Evolutionary conservation across 2,329 filamentous ascomycete species (phyloP).

Genomic region (Reticulascus tulasneorum): DNA sequence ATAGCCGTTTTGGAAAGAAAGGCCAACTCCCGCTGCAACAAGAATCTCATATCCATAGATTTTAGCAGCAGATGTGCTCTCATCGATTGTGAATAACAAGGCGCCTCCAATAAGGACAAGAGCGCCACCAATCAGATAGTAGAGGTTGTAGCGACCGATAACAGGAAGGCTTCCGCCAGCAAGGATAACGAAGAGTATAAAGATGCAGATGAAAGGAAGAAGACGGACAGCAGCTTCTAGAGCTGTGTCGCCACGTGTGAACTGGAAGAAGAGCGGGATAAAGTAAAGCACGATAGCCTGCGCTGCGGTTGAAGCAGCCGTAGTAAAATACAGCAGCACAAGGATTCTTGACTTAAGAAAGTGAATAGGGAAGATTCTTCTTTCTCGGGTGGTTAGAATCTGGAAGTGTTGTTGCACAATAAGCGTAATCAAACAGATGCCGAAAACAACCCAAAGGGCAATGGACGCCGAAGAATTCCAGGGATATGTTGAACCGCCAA

Average conservation of each 20-base stretch:
- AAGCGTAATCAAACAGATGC: conserved; percentile 36
- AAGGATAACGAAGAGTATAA: conserved; percentile 30
- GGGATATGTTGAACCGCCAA: conserved; percentile 41
- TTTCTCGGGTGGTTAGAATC: not conserved
- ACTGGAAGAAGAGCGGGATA: conserved; percentile 52
- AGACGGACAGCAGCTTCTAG: conserved; percentile 37
- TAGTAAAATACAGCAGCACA: too few relatives aligned
- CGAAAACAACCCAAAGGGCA: conserved; percentile 38
- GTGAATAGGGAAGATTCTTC: too few relatives aligned
- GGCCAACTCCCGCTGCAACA: conserved; percentile 33
- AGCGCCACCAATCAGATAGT: conserved; percentile 24
- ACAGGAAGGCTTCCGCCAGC: conserved; percentile 33
- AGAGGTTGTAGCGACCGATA: conserved; percentile 31
- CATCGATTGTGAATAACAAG: conserved; percentile 14
- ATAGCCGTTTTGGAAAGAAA: conserved; percentile 27
- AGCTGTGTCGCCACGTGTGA: conserved; percentile 36
- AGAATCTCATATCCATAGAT: conserved; percentile 31
- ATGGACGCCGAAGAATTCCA: conserved; percentile 43
- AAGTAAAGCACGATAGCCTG: conserved; percentile 42
- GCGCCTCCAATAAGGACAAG: conserved; percentile 22
- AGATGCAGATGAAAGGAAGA: conserved; percentile 36
- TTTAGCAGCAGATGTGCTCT: conserved; percentile 10
- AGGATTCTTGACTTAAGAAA: too few relatives aligned
- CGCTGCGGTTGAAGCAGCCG: conserved; percentile 16
- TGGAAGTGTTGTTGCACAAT: conserved; percentile 31